Base-by-base conservation (phyloP, 768 basidiomycete species). In the Leccinellum rugosiceps region DNA sequence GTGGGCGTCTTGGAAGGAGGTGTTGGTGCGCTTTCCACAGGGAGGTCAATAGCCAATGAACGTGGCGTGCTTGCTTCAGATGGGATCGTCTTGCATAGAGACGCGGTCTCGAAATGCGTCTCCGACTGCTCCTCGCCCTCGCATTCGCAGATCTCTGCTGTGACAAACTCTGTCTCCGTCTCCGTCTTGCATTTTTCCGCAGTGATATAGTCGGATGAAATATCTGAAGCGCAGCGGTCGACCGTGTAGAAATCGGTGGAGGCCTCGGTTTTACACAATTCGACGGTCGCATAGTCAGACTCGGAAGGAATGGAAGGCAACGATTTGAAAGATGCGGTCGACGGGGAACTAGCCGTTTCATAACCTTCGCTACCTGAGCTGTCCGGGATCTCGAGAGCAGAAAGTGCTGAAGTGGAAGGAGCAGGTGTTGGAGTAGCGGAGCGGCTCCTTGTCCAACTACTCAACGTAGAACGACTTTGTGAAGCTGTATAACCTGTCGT, bases 271-370 rank as follows among this genome's bases (percentile, higher is more conserved):
- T 62, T 75, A 59, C 80, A 81, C 31, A 70, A 60, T 34, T 76
- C 75, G n/a, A 72, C 75, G 1, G 80, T 79, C 35, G 61, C 64
- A 52, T 72, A 81, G 48, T 78, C 78, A 0, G 76, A 79, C 51
- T 80, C 77, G 1, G 82, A 84, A 13, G 84, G 84, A 59, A 85
- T 85, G 4, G 80, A 81, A 1, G 84, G 83, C 55, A 85, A 69
- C 6, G 84, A 85, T 55, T 75, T 76, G 68, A 81, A 84, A 0
- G 84, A 85, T 6, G 77, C 73, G 11, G 71, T 75, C 8, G 81
- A 80, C 1, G 80, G 77, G 4, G 80, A 72, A 25, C 61, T 58
- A 4, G 76, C 75, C 2, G 77, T 72, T 30, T 78, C 72, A 60
- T 84, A 87, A 2, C 80, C 81, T 8, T 79, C 80, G 57, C 80